Evolutionary conservation across 352 stramenopile genomes (phyloP), one percentile per base, ranked within the genome.

Genomic region (Paralagenidium karlingii): DNA sequence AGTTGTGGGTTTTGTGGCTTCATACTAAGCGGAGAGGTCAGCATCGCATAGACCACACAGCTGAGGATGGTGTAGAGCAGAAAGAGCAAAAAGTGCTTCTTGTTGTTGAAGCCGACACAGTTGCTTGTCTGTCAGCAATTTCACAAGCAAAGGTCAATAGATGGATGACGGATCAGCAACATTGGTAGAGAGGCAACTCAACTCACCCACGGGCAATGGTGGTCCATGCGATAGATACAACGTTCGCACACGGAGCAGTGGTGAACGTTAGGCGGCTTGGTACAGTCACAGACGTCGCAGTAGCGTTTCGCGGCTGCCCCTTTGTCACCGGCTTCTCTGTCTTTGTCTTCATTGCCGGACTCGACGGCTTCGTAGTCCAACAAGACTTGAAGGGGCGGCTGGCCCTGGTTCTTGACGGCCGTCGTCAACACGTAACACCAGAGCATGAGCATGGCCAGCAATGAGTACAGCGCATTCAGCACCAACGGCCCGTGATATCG

Each of bases 161-260:
- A 16, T 13, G 28, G 13, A 13, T 33, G 28, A 16, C 13, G 13
- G 28, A 33, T 16, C 16, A 13, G 28, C 16, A 33, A 16, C 28
- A 33, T 33, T 13, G 28, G 28, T 16, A 33, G 13, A 13, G 28
- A 13, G 16, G 28, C 13, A 33, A 33, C n/a, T n/a, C n/a, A n/a
- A n/a, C n/a, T n/a, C n/a, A n/a, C n/a, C 78, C 75, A 92, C 40
- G 78, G 75, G 34, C 76, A 89, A 43, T 89, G 78, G 41, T 92
- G 76, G 43, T 92, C 66, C 73, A 92, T 83, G n/a, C 69, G 61
- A 24, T 77, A 86, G 10, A 92, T 58, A 34, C 78, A 92, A 45
- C 54, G 54, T 15, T 64, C 45, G 42, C 78, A 92, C 12, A 65
- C 47, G 7, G 75, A 89, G 60, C 78, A 92, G 50, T 92, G 78